Conservation (phyloP, 495 filamentous ascomycete genomes). For the Aspergillus panamensis region DNA sequence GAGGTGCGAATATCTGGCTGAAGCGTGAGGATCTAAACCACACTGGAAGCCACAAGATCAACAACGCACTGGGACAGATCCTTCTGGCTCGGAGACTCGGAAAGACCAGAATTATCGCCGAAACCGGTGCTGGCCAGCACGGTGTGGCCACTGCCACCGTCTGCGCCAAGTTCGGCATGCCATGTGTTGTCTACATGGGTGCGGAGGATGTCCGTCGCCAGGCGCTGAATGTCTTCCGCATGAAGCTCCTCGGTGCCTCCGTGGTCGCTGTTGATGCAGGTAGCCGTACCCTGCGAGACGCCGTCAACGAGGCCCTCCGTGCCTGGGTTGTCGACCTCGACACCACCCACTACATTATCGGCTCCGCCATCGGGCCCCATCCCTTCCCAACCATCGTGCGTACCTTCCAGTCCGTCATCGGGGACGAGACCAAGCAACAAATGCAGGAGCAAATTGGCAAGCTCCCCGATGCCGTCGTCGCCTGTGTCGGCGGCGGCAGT, state of each 20-base stretch:
- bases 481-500: conserved; percentile 90
- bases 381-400: conserved; percentile 95
- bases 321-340: conserved; percentile 82
- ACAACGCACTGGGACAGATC: conserved; percentile 89
- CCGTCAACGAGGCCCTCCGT: conserved; percentile 89
- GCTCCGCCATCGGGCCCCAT: conserved; percentile 90
- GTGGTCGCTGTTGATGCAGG: conserved; percentile 87
- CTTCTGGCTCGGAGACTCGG: conserved; percentile 77
- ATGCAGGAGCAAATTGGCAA: conserved; percentile 76
- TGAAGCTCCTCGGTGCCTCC: conserved; percentile 87
- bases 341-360: conserved; percentile 96
- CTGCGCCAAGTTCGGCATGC: conserved; percentile 95
- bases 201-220: conserved; percentile 91
- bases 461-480: conserved; percentile 91
- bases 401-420: conserved; percentile 92
- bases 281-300: conserved; percentile 81
- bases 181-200: conserved; percentile 95
- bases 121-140: conserved; percentile 95
- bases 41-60: conserved; percentile 89
- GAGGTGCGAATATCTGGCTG: conserved; percentile 91
- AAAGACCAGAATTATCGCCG: conserved; percentile 92
- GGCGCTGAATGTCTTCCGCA: conserved; percentile 93
- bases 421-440: conserved; percentile 87
- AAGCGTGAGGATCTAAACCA: conserved; percentile 95
- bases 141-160: conserved; percentile 93